Evolutionary conservation across 768 basidiomycete genomes (phyloP).

Genomic region (Phaeotremella fagi): DNA sequence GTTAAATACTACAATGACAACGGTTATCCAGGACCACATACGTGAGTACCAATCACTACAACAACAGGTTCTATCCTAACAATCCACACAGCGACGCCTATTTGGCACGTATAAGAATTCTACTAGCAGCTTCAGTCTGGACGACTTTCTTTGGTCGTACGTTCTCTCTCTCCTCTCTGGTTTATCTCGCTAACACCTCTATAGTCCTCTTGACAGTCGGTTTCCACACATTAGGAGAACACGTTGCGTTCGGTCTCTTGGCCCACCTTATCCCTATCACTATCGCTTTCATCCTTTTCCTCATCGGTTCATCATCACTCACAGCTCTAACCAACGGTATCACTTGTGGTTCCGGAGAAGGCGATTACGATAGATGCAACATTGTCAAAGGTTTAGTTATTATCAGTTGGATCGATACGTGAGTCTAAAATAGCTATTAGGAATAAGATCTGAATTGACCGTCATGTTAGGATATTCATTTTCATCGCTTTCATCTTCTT

Average conservation of each 20-base stretch:
- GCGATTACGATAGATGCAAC: conserved; percentile 40
- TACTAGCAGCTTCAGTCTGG: conserved; percentile 43
- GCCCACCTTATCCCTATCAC: conserved; percentile 39
- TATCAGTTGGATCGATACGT: conserved; percentile 46
- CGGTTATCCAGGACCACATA: conserved; percentile 21
- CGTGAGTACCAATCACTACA: neutral
- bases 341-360: conserved; percentile 34
- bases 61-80: neutral
- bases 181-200: neutral
- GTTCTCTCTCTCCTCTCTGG: conserved; percentile 12
- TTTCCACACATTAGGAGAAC: conserved; percentile 31
- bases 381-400: conserved; percentile 48
- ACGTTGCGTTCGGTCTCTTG: conserved; percentile 44
- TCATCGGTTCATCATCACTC: conserved; percentile 45
- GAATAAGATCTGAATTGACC: neutral
- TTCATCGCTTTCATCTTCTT: conserved; percentile 40
- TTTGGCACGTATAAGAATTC: conserved; percentile 47
- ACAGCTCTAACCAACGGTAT: conserved; percentile 44
- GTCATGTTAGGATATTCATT: conserved; percentile 40
- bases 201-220: conserved; percentile 45
- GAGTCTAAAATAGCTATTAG: conserved; percentile 7
- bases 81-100: conserved; percentile 31
- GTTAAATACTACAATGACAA: conserved; percentile 26
- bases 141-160: conserved; percentile 34
- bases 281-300: conserved; percentile 49